A percentile compares a stretch with the other conserved stretches of the same genome.
Evolutionary conservation across 78 protist species (phyloP).

Genomic region (Chrysochromulina tobinii): DNA sequence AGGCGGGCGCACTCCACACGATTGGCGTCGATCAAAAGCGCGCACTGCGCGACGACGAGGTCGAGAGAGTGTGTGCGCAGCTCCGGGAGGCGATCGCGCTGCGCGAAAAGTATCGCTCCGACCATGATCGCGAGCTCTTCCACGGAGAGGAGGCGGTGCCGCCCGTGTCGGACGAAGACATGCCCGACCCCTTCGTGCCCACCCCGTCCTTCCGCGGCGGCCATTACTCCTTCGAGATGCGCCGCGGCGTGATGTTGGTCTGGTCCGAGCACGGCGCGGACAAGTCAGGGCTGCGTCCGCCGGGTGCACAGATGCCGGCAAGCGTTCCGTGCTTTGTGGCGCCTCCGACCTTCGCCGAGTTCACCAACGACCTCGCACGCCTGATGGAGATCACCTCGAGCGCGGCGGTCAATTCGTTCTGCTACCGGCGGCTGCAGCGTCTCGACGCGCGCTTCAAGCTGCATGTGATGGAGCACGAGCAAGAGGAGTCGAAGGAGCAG

Average conservation of each 20-base stretch:
- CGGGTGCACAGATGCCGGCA: not conserved
- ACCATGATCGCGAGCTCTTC: too few species aligned
- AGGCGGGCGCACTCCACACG: too few species aligned
- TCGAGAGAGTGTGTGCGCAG: not conserved
- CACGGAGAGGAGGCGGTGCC: not conserved
- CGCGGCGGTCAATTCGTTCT: conserved; percentile 18
- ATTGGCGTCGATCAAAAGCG: not conserved
- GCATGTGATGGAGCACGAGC: conserved; percentile 55
- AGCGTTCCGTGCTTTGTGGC: not conserved
- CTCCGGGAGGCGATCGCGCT: not conserved
- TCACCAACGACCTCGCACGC: not conserved
- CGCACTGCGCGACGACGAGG: not conserved
- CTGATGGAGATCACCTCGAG: not conserved
- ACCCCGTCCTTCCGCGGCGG: not conserved
- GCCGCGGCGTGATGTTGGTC: not conserved
- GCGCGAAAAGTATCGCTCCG: not conserved
- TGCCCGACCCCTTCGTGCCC: not conserved
- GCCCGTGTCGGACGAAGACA: not conserved
- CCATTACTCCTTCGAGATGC: not conserved
- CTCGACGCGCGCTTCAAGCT: conserved; percentile 36
- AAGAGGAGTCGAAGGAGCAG: conserved; percentile 24
- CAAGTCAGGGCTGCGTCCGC: not conserved
- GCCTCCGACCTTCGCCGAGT: not conserved
- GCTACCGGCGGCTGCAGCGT: conserved; percentile 21
- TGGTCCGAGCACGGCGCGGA: not conserved